Evolutionary conservation across 176 grass and related monocot genomes (phyloP), one percentile per base, ranked within the genome.

Genomic region (Phoenix dactylifera): DNA sequence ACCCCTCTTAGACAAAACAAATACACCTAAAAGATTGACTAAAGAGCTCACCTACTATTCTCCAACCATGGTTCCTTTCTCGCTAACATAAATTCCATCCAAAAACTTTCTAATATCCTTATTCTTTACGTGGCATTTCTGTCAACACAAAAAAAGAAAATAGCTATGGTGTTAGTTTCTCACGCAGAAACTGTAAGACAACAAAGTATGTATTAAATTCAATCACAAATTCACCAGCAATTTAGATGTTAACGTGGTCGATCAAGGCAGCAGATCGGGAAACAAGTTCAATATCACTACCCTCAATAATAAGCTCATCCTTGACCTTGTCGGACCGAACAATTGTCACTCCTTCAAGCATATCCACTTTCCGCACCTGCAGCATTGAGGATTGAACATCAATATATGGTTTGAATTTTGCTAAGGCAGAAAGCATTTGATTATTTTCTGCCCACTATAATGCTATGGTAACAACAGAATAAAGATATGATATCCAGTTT

Each of bases 201-300:
- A 44, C 6, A 44, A 9, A 44, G 2, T 3, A 44, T 14, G 35
- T 44, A 44, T 44, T 44, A 44, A 44, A 44, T 44, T 44, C 7
- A 44, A 12, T 44, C 35, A 44, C 6, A 44, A 30, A 44, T 44
- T 12, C 2, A 44, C 10, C 10, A 44, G 2, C 24, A n/a, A 65
- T 20, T 6, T 23, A 50, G 9, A 25, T 3, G 24, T 25, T 6
- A 50, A 95, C 85, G 82, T 89, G 91, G 82, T 96, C 90, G 57
- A 96, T 96, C 50, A 96, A 84, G 26, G 91, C 86, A 10, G 83
- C 83, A 0, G 87, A 90, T 56, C 83, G 83, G 26, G 87, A 96
- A 50, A 96, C 87, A 15, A 96, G 83, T 64, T 96, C 83, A 60
- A 96, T 50, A 77, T 90, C 91, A 62, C 87, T 96, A 35, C 91